phyloP scores from a whole-genome alignment of 352 stramenopile genomes.

The Phytophthora pinifolia region DNA sequence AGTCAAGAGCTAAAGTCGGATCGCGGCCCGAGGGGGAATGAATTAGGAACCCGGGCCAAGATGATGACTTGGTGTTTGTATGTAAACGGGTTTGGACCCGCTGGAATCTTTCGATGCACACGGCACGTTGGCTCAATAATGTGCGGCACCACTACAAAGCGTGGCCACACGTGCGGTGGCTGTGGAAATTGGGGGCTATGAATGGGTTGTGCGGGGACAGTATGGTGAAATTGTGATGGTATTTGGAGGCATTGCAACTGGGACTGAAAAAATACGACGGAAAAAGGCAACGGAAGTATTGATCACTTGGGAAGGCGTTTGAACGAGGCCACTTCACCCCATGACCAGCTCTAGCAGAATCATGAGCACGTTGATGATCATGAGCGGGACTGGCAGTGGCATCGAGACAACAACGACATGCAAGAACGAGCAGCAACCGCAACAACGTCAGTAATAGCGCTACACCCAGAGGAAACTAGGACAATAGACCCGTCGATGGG shows the following conservation, averaged over 20 bases:
- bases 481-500: not conserved
- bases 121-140: no score
- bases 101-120: constrained; percentile 18
- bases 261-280: no score
- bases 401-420: constrained; percentile 1
- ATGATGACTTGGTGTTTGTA: constrained; percentile 18
- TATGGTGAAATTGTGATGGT: no score
- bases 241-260: no score
- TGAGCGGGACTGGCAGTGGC: constrained; percentile 58
- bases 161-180: no score
- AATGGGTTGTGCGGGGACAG: no score
- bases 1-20: constrained; percentile 32
- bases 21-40: constrained; percentile 13
- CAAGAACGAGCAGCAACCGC: not conserved
- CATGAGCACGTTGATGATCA: constrained; percentile 81
- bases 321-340: constrained; percentile 33
- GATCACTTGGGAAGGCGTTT: not conserved
- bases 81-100: constrained; percentile 20
- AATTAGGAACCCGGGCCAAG: constrained; percentile 20
- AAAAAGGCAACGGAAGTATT: constrained; percentile 8
- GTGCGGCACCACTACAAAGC: no score
- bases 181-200: no score
- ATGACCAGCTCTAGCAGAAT: constrained; percentile 81
- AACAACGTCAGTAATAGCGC: constrained; percentile 3
- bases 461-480: not conserved